A percentile compares a stretch with the other conserved stretches of the same genome.
Conservation (phyloP, 176 grass and related monocot genomes). For the Zoysia pacifica region DNA sequence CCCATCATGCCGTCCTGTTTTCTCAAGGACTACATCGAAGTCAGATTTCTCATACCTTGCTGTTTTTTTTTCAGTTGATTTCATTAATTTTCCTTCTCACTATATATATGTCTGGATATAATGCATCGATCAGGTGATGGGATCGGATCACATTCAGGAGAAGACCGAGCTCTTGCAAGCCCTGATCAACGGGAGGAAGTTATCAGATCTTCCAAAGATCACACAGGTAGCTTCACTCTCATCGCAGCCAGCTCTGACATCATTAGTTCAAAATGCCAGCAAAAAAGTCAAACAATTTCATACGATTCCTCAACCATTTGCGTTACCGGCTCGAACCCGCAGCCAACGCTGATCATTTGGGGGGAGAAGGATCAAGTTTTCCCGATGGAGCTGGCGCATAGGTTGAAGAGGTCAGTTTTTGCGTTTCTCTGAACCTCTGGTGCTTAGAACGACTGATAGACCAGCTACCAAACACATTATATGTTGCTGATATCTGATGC, state of each 20-base stretch:
- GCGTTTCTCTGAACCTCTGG: neutral
- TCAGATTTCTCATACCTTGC: neutral
- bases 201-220: constrained; percentile 74
- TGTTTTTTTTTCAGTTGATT: neutral
- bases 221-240: constrained; percentile 52
- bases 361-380: constrained; percentile 85
- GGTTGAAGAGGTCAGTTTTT: constrained; percentile 68
- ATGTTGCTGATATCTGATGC: neutral
- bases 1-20: constrained; percentile 75
- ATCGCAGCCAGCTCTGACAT: neutral
- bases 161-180: constrained; percentile 65
- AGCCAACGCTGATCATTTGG: constrained; percentile 82
- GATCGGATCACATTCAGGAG: constrained; percentile 67
- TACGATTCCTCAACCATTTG: neutral
- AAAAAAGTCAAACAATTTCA: neutral
- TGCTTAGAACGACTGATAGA: neutral
- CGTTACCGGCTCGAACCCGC: constrained; percentile 9
- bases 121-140: constrained; percentile 58
- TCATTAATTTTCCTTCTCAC: neutral
- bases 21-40: constrained; percentile 74
- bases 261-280: neutral
- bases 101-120: neutral
- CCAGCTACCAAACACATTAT: neutral
- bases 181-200: constrained; percentile 64
- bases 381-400: constrained; percentile 78